Evolutionary conservation across 345 rosid genomes (phyloP), one percentile per base, ranked within the genome.

Genomic region (Lepidium aucheri): DNA sequence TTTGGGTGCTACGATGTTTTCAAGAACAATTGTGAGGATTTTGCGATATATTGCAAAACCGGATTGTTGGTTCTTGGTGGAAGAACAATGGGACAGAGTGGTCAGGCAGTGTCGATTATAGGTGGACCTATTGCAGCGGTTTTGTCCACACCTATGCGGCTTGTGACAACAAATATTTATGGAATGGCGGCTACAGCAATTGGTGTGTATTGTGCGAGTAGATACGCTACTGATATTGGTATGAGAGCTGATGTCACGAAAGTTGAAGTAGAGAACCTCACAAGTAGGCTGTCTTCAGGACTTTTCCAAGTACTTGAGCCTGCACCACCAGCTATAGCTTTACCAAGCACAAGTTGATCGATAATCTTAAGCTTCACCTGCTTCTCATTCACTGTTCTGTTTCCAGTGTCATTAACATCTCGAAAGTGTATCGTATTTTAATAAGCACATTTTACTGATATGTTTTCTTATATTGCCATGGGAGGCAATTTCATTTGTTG

Each of bases 41-140:
- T 88, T 8, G 79, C 99, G 0, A 84, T 88, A 40, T 88, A 94
- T 61, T 94, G 95, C 79, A 90, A 86, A 74, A 90, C 95, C 0
- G 96, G 95, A 10, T 78, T 88, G 20, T 83, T 90, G 9, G 86
- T 90, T 45, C 50, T 85, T 38, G 80, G 75, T 18, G 82, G 85
- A 63, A 69, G 76, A 46, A 70, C 84, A 44, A 78, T 86, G 67
- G 95, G 95, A 34, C 96, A 85, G 76, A 91, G 98, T 10, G 97
- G 98, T 51, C 98, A 88, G 52, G 86, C 94, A 0, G 86, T 75
- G 26, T 90, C 97, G 3, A 83, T 83, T 16, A 76, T 86, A 10
- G 90, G 95, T 0, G 97, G 95, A 14, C 88, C 96, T 1, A 86
- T 90, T 20, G 89, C 92, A 9, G 97, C 97, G 0, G 89, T 90